phyloP scores from a whole-genome alignment of 139 green algal genomes.

The Micractinium conductrix region DNA sequence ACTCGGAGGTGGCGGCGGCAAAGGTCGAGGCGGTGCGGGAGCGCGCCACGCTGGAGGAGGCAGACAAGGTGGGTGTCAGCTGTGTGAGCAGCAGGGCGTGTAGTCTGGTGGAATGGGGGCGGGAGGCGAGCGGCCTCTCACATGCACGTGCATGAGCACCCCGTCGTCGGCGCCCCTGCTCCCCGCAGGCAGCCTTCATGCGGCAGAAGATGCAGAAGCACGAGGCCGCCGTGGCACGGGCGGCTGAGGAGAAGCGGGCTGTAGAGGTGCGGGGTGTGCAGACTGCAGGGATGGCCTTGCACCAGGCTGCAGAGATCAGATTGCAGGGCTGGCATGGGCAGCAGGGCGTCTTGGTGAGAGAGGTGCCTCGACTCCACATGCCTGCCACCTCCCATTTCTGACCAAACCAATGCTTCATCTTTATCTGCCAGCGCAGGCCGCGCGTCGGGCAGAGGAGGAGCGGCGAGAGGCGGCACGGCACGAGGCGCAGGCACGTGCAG shows the following conservation, averaged over 20 bases:
- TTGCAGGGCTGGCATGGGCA: no score
- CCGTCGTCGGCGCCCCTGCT: no score
- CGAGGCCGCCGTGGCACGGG: slow-evolving; percentile 5
- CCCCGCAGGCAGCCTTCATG: not conserved
- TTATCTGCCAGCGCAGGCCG: not conserved
- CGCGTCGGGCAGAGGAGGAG: slow-evolving; percentile 19
- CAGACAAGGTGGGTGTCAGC: slow-evolving; percentile 17
- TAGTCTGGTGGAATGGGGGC: no score
- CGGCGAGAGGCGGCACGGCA: not conserved
- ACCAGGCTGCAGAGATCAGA: not conserved
- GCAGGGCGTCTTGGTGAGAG: no score
- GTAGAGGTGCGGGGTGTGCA: slow-evolving; percentile 7
- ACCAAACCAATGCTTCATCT: no score
- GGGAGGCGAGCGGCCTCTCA: no score
- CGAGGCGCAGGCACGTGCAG: slow-evolving; percentile 4
- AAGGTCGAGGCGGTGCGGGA: slow-evolving; percentile 3
- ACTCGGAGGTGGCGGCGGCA: not conserved
- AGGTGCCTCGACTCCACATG: no score
- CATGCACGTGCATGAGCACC: no score
- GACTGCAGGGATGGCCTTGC: no score
- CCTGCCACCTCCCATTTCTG: no score
- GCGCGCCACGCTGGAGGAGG: slow-evolving; percentile 11
- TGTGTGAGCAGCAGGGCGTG: no score
- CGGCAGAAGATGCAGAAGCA: slow-evolving; percentile 5
- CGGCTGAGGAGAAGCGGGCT: slow-evolving; percentile 8